Conservation (phyloP, 441 rosid genomes). For the Syzygium syzygioides region DNA sequence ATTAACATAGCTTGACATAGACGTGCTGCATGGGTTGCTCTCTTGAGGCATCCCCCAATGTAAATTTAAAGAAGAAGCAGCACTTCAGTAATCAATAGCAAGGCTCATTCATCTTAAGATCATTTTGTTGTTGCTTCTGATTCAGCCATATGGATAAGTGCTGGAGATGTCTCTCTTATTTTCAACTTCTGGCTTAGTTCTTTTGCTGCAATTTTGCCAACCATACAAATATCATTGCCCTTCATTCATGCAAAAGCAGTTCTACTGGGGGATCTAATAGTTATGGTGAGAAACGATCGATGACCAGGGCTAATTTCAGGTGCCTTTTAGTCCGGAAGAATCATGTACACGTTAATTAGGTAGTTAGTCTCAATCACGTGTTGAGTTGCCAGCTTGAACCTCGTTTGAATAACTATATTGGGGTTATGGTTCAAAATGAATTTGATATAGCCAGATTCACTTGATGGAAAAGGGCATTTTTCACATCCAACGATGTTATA, state of each 20-base stretch:
- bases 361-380: background rate
- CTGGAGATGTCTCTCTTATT: background rate
- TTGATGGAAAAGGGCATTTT: background rate
- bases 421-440: background rate
- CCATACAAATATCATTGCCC: background rate
- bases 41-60: background rate
- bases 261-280: background rate
- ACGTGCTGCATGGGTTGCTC: background rate
- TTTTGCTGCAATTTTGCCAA: background rate
- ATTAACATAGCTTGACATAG: background rate
- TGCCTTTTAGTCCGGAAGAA: background rate
- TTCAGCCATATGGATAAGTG: background rate
- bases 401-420: background rate
- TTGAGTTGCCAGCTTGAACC: background rate
- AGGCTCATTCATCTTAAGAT: background rate
- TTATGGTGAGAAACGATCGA: background rate
- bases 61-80: background rate
- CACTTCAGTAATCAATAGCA: background rate
- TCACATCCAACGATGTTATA: background rate
- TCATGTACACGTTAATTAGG: background rate
- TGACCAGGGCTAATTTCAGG: background rate
- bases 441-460: background rate
- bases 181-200: background rate
- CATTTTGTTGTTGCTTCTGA: background rate
- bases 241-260: background rate